A percentile compares a stretch with the other conserved stretches of the same genome.
Conservation (phyloP, 306 rosid genomes). For the Gynostemma pentaphyllum region DNA sequence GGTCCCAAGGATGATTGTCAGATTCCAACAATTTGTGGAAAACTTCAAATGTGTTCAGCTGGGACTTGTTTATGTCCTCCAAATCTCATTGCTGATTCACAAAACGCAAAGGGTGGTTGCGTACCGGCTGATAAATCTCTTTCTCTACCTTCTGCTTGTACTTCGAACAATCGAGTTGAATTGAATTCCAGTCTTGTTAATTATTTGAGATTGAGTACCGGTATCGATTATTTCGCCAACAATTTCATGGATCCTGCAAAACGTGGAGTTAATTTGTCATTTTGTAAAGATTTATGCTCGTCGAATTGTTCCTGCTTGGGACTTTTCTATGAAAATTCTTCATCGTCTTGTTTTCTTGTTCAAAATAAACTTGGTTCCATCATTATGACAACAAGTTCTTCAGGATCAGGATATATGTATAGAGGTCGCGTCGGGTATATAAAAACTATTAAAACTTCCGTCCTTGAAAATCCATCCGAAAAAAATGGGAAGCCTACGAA, state of each 20-base stretch:
- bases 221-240: constrained; percentile 36
- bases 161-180: constrained; percentile 8
- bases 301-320: constrained; percentile 73
- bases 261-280: constrained; percentile 30
- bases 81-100: constrained; percentile 31
- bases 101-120: constrained; percentile 38
- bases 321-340: constrained; percentile 36
- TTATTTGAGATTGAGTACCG: constrained; percentile 36
- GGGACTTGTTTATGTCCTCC: constrained; percentile 66
- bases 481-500: neutral
- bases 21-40: constrained; percentile 57
- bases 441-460: constrained; percentile 24
- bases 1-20: constrained; percentile 48
- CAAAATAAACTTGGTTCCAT: constrained; percentile 56
- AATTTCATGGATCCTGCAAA: constrained; percentile 30
- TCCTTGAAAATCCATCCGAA: constrained; percentile 7
- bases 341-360: constrained; percentile 58
- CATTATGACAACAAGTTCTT: constrained; percentile 13
- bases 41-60: constrained; percentile 38
- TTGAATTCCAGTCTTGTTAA: constrained; percentile 34
- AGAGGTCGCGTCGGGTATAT: constrained; percentile 42
- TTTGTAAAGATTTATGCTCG: constrained; percentile 54
- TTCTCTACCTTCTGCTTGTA: constrained; percentile 28
- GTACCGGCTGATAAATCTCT: constrained; percentile 41
- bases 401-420: no score